phyloP scores from a whole-genome alignment of 768 basidiomycete species.

The Panaeolus papilionaceus region DNA sequence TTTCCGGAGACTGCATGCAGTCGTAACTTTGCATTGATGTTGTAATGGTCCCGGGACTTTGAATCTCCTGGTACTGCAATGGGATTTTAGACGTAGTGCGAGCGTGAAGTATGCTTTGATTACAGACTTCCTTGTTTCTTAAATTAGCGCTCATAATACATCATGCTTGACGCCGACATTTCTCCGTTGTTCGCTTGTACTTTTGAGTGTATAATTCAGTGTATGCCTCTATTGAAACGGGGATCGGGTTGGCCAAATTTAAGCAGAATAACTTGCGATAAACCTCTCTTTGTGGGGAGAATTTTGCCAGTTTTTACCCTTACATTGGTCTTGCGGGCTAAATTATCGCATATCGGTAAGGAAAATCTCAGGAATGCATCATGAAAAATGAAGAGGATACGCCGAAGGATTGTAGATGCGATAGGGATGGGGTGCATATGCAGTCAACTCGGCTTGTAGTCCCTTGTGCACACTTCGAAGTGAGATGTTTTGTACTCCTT shows the following conservation, averaged over 20 bases:
- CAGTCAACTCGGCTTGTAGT: neutral
- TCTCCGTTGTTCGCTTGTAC: neutral
- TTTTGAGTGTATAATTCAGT: neutral
- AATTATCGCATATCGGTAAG: no score
- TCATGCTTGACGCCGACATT: neutral
- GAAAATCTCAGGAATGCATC: neutral
- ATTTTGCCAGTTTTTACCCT: neutral
- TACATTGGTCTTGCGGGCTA: no score
- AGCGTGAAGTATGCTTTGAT: neutral
- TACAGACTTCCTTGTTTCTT: neutral
- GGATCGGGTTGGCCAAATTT: no score
- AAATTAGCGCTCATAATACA: neutral
- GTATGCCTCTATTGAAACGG: no score
- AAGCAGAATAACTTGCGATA: no score
- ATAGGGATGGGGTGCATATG: neutral
- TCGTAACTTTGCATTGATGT: neutral
- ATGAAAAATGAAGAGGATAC: neutral
- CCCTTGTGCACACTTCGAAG: neutral
- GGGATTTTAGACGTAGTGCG: neutral
- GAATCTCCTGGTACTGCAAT: neutral
- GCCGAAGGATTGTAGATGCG: neutral
- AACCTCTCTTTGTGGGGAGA: no score
- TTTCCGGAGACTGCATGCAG: neutral
- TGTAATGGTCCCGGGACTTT: slow-evolving; percentile 4
- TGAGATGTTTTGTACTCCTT: no score